Base-by-base conservation (phyloP, 306 rosid genomes). In the Mimosa bimucronata region DNA sequence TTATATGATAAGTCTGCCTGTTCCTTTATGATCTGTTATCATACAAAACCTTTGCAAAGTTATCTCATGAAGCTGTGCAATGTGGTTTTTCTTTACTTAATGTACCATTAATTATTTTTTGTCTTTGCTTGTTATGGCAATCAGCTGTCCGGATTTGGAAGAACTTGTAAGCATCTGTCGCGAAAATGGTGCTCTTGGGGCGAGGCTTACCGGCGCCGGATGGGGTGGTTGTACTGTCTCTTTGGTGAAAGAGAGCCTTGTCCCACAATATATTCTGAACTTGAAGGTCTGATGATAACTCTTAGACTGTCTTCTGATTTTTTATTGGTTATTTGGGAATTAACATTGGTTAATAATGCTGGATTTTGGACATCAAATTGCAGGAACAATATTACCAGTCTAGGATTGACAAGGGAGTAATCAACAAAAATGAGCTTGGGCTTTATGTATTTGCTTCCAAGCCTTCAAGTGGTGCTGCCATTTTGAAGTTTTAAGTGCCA, bases 151-250 rank as follows among this genome's bases (percentile, higher is more conserved):
- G 0, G 99, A 96, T 84, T 83, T 96, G 89, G 99, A 96, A 84
- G 99, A 96, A 87, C 99, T 96, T 2, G 96, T 93, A 66, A 80
- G 82, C 9, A 46, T 80, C 40, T 89, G 92, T 67, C 90, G 92
- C 46, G 82, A 85, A 8, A 83, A 88, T 21, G 93, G 92, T 16
- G 99, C 99, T 69, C 89, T 91, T 12, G 99, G 99, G 81, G 97
- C 98, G 65, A 87, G 99, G 89, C 97, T 95, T 48, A 95, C 99
- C 0, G 99, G 99, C 81, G 99, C 99, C 15, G 99, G 99, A 79
- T 95, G 99, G 99, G 99, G 99, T 75, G 99, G 99, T 57, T 95
- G 99, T 72, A 92, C 97, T 13, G 99, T 95, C 42, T 92, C 97
- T 68, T 83, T 95, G 93, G 99, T 95, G 60, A 95, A 89, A 81